Conservation (phyloP, 2,329 filamentous ascomycete genomes). For the Trichophaea hybrida region DNA sequence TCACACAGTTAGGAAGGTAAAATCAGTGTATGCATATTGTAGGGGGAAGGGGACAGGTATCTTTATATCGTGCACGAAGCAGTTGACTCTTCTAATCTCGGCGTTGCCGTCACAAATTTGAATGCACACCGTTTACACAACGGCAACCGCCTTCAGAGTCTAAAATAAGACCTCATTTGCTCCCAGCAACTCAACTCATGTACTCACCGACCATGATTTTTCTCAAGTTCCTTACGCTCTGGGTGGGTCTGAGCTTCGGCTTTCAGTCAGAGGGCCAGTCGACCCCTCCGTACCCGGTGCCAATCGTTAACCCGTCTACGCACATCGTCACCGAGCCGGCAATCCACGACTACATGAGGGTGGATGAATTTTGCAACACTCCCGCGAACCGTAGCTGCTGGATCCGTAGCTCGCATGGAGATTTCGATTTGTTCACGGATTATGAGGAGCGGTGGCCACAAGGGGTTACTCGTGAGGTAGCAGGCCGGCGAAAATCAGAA, state of each 20-base stretch:
- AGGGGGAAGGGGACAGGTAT: too few relatives aligned
- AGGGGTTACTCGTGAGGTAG: not conserved
- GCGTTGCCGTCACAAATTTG: too few relatives aligned
- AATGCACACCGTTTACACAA: too few relatives aligned
- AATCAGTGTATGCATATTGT: too few relatives aligned
- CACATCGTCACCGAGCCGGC: not conserved
- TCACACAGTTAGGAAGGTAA: too few relatives aligned
- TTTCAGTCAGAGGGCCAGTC: not conserved
- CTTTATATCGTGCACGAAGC: too few relatives aligned
- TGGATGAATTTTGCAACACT: not conserved
- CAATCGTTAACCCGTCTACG: not conserved
- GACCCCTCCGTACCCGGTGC: too few relatives aligned
- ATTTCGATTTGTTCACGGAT: not conserved
- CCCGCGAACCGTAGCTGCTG: not conserved
- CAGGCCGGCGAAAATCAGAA: not conserved
- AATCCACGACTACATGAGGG: not conserved
- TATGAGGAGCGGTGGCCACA: not conserved
- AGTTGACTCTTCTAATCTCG: too few relatives aligned
- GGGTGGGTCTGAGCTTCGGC: not conserved
- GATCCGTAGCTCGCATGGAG: not conserved
- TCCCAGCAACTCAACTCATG: too few relatives aligned
- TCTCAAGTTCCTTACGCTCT: not conserved
- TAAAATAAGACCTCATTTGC: too few relatives aligned
- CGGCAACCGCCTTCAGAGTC: too few relatives aligned
- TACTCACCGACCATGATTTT: not conserved